These are phyloP conservation scores for Acer campestre DNA, from an alignment of 345 rosid species.

Conservation along the genomic window DNA sequence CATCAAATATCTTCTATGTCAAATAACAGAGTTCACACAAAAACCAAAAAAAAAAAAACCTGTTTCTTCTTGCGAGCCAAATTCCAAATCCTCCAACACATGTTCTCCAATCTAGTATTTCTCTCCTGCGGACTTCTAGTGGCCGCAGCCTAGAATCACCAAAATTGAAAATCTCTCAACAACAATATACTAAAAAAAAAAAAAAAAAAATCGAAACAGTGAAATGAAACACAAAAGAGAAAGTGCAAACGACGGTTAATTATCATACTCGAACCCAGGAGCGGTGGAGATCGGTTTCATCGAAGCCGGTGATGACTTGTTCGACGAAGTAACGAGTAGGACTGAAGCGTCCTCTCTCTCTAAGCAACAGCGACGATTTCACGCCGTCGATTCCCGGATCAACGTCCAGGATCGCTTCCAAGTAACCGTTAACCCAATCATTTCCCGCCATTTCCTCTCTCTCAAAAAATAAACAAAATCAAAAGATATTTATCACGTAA, in stretches of 20 bases:
- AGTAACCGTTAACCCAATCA: constrained; percentile 72
- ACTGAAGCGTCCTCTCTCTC: constrained; percentile 82
- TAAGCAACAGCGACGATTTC: constrained; percentile 58
- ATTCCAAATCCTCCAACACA: constrained; percentile 95
- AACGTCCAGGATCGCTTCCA: constrained; percentile 70
- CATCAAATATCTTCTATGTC: background rate
- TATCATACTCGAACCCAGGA: constrained; percentile 67
- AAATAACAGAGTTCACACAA: background rate
- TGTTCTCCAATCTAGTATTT: constrained; percentile 82
- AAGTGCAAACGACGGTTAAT: background rate
- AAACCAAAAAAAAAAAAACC: constrained; percentile 36
- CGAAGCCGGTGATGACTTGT: constrained; percentile 77
- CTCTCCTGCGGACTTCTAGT: constrained; percentile 83
- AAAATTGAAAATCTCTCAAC: constrained; percentile 3
- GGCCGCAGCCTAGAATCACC: constrained; percentile 72
- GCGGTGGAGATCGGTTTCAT: constrained; percentile 92
- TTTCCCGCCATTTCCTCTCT: constrained; percentile 59
- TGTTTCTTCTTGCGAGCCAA: constrained; percentile 85
- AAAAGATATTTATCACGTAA: background rate
- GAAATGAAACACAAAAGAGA: background rate
- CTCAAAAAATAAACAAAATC: background rate
- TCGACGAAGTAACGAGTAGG: constrained; percentile 81
- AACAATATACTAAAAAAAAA: background rate
- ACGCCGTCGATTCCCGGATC: constrained; percentile 50
- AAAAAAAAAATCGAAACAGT: background rate